phyloP scores from a whole-genome alignment of 768 basidiomycete species.

The Leucosporidium creatinivorum region DNA sequence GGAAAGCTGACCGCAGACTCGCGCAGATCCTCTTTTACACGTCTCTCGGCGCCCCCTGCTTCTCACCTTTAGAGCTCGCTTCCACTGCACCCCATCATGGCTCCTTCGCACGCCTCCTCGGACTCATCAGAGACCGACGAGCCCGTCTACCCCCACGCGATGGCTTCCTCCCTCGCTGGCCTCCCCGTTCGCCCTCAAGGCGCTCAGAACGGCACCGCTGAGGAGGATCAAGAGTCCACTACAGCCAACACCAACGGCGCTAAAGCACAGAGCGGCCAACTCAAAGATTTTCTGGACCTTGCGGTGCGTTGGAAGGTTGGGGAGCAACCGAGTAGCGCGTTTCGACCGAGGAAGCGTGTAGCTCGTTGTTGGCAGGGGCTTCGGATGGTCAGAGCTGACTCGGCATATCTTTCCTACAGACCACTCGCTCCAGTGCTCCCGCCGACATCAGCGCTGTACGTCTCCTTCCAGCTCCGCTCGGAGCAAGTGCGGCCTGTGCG shows the following conservation, averaged over 20 bases:
- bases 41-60: no score
- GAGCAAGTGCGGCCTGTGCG: neutral
- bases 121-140: slow-evolving; percentile 1
- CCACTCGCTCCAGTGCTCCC: neutral
- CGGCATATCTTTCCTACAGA: no score
- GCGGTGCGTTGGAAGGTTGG: slow-evolving; percentile 13
- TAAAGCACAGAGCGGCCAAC: slow-evolving; percentile 2
- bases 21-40: no score
- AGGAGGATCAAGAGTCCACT: neutral
- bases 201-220: neutral
- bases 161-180: slow-evolving; percentile 23
- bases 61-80: neutral
- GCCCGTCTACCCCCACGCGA: neutral
- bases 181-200: slow-evolving; percentile 13
- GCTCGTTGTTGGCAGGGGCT: no score
- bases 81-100: neutral
- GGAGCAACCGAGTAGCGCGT: no score
- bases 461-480: neutral
- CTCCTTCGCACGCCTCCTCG: slow-evolving; percentile 6
- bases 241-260: neutral
- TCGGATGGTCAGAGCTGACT: no score
- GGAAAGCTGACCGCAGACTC: no score
- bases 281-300: slow-evolving; percentile 17
- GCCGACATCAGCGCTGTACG: slow-evolving; percentile 8
- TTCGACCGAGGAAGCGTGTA: no score